These are phyloP conservation scores for Grigorovia transvaalensis DNA, from an alignment of 805 yeast genomes.

Conservation along the genomic window DNA sequence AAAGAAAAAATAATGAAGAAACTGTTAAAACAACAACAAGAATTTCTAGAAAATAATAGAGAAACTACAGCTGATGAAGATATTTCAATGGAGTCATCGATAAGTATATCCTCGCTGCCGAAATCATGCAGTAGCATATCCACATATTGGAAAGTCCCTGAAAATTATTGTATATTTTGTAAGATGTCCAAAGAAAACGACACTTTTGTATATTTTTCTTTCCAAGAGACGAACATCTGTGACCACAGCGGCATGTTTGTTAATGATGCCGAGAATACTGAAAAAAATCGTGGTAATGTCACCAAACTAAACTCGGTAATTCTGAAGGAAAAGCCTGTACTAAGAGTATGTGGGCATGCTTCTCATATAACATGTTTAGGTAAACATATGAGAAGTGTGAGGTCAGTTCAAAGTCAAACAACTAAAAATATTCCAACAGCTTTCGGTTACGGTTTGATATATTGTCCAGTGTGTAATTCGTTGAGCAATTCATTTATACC, in stretches of 20 bases:
- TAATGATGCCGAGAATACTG: constrained; percentile 16
- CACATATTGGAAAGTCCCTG: constrained; percentile 14
- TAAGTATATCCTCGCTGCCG: background rate
- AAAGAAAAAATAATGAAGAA: constrained; percentile 65
- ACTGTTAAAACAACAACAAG: constrained; percentile 67
- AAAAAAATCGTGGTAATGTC: background rate
- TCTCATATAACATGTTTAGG: constrained; percentile 76
- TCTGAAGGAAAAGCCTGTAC: constrained; percentile 9
- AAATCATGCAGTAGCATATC: background rate
- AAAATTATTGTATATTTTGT: constrained; percentile 26
- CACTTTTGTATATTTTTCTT: constrained; percentile 23
- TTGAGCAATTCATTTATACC: constrained; percentile 80
- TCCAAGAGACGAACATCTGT: constrained; percentile 20
- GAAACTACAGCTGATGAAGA: constrained; percentile 18
- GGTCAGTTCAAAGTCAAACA: constrained; percentile 53
- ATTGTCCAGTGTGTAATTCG: constrained; percentile 88
- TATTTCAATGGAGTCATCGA: constrained; percentile 4
- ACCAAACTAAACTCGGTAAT: background rate
- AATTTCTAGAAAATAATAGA: constrained; percentile 50
- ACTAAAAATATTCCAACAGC: constrained; percentile 78
- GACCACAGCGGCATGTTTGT: constrained; percentile 8
- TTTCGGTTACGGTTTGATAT: constrained; percentile 55
- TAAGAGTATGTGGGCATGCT: constrained; percentile 80
- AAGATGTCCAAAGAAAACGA: constrained; percentile 24
- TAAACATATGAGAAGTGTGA: constrained; percentile 48